Evolutionary conservation across 2,329 filamentous ascomycete species (phyloP), one percentile per base, ranked within the genome.

Genomic region (Hypoxylon sp.): DNA sequence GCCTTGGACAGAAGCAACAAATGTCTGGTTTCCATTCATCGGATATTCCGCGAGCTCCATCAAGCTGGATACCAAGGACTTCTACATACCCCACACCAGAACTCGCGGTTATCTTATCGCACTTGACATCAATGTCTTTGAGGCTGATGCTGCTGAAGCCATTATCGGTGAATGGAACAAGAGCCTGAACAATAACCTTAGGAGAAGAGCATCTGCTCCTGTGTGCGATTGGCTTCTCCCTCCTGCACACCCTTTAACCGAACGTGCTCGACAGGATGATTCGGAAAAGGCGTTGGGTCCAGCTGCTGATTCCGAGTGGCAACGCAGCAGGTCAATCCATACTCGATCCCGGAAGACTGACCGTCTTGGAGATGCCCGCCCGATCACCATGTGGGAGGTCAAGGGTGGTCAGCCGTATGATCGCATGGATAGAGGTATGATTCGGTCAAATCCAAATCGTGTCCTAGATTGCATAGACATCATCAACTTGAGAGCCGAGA

Each of bases 61-160:
- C 0, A 80, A 79, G 3, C 80, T 92, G 0, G 91, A 94, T 72
- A 91, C 89, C 0, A 94, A 94, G 75, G 79, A 91, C 2, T 94
- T 86, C 72, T 92, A 93, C 65, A 79, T 94, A 0, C 93, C 93
- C 0, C 92, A 95, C 59, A 93, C 90, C 0, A 83, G 90, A 1
- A 78, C 81, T 44, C 83, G 90, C 35, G 86, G 85, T 1, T 92
- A 92, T 73, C 81, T 90, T 69, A 74, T 91, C 31, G 87, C 85
- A 13, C 75, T 91, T n/a, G 81, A 87, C 62, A 79, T 78, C 11
- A 54, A 81, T 31, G 68, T 76, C 1, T 80, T 80, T 24, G 78
- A 71, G 3, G 11, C 65, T 0, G 67, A 73, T 1, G 54, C 19
- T 0, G 75, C 77, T 0, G 52, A 70, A 8, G 10, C 35, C 22